Base-by-base conservation (phyloP, 2,329 filamentous ascomycete species). In the Exophiala lecanii-corni region DNA sequence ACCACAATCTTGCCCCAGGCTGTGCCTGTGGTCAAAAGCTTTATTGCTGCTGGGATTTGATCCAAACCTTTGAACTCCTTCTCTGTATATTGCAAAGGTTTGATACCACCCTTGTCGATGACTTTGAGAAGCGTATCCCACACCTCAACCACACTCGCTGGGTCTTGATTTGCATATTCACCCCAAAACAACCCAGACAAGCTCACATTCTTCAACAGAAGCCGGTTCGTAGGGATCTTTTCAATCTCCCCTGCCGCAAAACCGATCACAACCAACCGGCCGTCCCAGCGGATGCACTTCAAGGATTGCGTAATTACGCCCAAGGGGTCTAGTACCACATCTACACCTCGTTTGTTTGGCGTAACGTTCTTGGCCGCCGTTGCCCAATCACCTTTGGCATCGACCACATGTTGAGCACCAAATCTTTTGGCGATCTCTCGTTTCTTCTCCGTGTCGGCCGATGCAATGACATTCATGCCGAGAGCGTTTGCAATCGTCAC, bases 1-100 rank as follows among this genome's bases (percentile, higher is more conserved):
- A 96, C 82, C 1, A 96, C 87, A 1, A 96, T 91, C 73, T 97
- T 97, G 0, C 91, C 91, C 91, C 91, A 97, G 1, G 88, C 95
- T 36, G 84, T 85, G 45, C 91, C 73, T 9, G 35, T 21, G n/a
- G 15, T 17, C 35, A 44, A 19, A 21, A 44, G 20, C 23, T 77
- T 72, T 57, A 96, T 64, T 1, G 89, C 89, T 49, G 76, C 78
- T 0, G 84, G 82, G 19, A 96, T 76, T 44, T 74, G 82, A 57
- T 94, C 88, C 41, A 96, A 66, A 0, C 91, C 89, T 9, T 85
- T 78, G 65, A 88, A 95, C 57, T 83, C 79, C 64, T 81, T 77
- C 59, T 94, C 88, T 2, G 77, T 81, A 60, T 88, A 96, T 47
- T 84, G 82, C 0, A 88, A 95, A 0, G 86, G 84, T 55, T 68